These are phyloP conservation scores for Thielaviopsis punctulata DNA, from an alignment of 2,329 filamentous ascomycete species.

Conservation along the genomic window DNA sequence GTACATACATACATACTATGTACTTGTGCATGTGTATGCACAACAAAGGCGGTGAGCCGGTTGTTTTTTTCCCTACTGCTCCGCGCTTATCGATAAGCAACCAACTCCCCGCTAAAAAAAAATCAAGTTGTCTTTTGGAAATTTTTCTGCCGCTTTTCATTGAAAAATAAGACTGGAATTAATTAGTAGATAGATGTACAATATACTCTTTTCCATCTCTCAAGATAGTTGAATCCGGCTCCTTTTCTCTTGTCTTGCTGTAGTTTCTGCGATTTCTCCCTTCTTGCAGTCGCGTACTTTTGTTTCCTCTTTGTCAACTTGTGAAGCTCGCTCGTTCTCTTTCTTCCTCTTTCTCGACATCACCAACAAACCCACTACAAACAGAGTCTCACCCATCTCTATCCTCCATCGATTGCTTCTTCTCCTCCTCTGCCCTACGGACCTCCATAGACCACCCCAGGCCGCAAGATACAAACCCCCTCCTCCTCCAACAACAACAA, in stretches of 20 bases:
- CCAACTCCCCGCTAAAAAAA: conserved; percentile 11
- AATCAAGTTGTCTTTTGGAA: conserved; percentile 5
- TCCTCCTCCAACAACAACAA: too few relatives aligned
- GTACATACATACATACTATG: too few relatives aligned
- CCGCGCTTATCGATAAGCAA: conserved; percentile 8
- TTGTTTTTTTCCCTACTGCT: neutral
- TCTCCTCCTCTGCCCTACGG: neutral
- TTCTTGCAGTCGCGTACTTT: too few relatives aligned
- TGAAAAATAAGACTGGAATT: neutral
- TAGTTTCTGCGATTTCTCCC: too few relatives aligned
- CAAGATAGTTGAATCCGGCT: too few relatives aligned
- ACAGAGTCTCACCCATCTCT: too few relatives aligned
- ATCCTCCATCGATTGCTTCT: too few relatives aligned
- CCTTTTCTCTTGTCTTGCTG: too few relatives aligned
- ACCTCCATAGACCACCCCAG: neutral
- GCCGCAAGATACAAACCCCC: neutral
- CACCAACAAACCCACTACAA: neutral
- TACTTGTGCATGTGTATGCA: too few relatives aligned
- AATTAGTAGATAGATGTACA: too few relatives aligned
- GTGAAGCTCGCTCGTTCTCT: neutral
- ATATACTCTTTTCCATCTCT: too few relatives aligned
- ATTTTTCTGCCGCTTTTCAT: conserved; percentile 8
- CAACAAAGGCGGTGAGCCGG: conserved; percentile 7
- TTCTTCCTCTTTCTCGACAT: neutral
- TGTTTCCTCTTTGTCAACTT: conserved; percentile 1